Conservation (phyloP, 768 basidiomycete genomes). For the Tricholoma matsutake region DNA sequence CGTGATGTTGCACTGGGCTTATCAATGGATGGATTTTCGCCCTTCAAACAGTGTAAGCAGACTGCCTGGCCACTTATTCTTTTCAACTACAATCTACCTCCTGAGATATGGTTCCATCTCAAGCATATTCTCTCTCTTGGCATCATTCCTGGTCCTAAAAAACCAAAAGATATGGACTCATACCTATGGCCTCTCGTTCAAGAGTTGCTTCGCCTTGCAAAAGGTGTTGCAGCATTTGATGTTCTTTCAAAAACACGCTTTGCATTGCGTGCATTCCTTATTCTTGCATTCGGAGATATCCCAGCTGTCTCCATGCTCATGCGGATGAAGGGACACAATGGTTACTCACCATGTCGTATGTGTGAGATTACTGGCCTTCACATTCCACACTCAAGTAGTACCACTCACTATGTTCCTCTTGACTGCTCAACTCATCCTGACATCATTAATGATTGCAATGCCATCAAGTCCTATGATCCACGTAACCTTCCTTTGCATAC, state of each 20-base stretch:
- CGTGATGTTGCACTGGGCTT: no score
- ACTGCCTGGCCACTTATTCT: constrained; percentile 36
- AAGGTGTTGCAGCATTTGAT: background rate
- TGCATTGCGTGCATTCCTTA: constrained; percentile 16
- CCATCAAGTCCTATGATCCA: no score
- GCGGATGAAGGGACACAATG: constrained; percentile 38
- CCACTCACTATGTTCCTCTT: constrained; percentile 21
- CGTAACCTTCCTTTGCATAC: no score
- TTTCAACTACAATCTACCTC: constrained; percentile 9
- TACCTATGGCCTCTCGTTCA: constrained; percentile 35
- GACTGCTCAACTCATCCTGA: constrained; percentile 14
- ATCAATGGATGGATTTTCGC: constrained; percentile 34
- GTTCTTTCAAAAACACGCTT: constrained; percentile 1
- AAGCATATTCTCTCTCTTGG: constrained; percentile 31
- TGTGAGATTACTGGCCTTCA: constrained; percentile 23
- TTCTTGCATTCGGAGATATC: constrained; percentile 21
- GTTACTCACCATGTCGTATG: constrained; percentile 16
- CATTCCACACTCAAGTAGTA: constrained; percentile 2
- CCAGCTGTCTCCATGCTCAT: constrained; percentile 2
- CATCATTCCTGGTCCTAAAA: constrained; percentile 34
- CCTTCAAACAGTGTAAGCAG: constrained; percentile 23
- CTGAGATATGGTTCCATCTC: constrained; percentile 28
- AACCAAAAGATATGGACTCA: constrained; percentile 21
- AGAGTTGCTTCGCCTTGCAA: constrained; percentile 27
- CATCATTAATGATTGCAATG: no score